Evolutionary conservation across 495 filamentous ascomycete species (phyloP), one percentile per base, ranked within the genome.

Genomic region (Tuber brumale): DNA sequence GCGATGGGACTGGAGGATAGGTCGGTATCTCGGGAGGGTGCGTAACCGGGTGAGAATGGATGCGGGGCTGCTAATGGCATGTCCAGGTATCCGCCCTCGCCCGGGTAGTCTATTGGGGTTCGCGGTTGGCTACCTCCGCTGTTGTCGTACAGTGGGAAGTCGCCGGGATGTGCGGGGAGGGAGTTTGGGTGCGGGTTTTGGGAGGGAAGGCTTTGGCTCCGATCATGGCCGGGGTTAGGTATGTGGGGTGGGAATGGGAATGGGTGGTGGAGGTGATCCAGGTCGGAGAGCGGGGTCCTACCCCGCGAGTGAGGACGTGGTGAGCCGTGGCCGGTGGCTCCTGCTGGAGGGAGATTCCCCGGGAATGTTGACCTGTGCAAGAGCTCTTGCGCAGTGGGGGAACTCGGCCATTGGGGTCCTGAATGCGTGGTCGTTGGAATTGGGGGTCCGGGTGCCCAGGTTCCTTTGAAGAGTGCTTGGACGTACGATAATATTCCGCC

Each of bases 31-130:
- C 80, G 71, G 23, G 70, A 74, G 35, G 81, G 80, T 0, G 72
- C 70, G 75, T 74, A 82, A 18, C 81, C 81, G 16, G 77, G 80
- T 12, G 80, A 77, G 70, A 82, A 82, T 7, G 80, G 76, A 43
- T 69, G 75, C 42, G 74, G 37, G 21, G 45, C 23, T 7, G 79
- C 70, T 12, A 72, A 43, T 14, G 72, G 76, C 72, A 82, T 80
- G 31, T 80, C 72, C 46, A 80, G 46, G n/a, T 61, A 57, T 9
- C 77, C 78, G 61, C 77, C 77, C 71, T 80, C 43, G 5, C 78
- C 78, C 1, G 73, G 78, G 69, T 79, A 80, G 70, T 80, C 35
- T 37, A 19, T 48, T 16, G 78, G 78, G 1, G 78, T 80, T 66
- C 14, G 57, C 14, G 57, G 57, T 4, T 66, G 57, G 57, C 31